A percentile compares a stretch with the other conserved stretches of the same genome.
Evolutionary conservation across 139 green algal species (phyloP).

Genomic region (Ettlia oleoabundans): DNA sequence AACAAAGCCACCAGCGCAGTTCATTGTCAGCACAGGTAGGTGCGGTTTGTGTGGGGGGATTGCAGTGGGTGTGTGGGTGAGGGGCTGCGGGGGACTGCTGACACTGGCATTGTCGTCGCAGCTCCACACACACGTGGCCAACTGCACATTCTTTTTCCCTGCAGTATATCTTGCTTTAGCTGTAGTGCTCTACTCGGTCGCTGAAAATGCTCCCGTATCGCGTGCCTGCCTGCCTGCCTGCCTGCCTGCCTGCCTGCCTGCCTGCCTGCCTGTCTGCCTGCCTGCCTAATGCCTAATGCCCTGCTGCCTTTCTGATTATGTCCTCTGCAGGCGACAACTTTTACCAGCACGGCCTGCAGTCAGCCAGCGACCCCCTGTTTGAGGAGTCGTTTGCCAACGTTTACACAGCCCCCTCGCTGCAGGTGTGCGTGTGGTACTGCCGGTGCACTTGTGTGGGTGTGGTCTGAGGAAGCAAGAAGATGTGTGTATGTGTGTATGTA

Average conservation of each 20-base stretch:
- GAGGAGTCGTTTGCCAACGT: slow-evolving; percentile 55
- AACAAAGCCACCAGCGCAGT: slow-evolving; percentile 45
- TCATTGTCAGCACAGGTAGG: slow-evolving; percentile 65
- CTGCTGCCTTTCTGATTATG: not conserved
- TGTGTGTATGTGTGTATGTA: too few relatives aligned
- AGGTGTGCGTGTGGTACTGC: too few relatives aligned
- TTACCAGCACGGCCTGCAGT: slow-evolving; percentile 40
- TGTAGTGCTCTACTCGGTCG: too few relatives aligned
- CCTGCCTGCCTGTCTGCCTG: not conserved
- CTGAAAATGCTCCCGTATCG: too few relatives aligned
- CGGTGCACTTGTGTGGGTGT: too few relatives aligned
- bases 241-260: not conserved
- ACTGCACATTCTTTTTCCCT: too few relatives aligned
- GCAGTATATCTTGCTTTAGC: too few relatives aligned
- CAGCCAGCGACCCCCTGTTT: slow-evolving; percentile 52
- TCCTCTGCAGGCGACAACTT: slow-evolving; percentile 60
- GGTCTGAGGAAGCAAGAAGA: too few relatives aligned
- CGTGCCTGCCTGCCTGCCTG: too few relatives aligned
- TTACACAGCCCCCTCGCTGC: slow-evolving; percentile 52
- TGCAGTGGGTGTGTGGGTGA: not conserved
- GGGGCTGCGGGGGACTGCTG: not conserved
- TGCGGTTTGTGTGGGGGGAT: not conserved
- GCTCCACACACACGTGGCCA: not conserved
- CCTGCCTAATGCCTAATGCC: not conserved
- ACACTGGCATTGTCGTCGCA: not conserved